These are phyloP conservation scores for Citrus hindsii DNA, from an alignment of 345 rosid species.

Conservation along the genomic window DNA sequence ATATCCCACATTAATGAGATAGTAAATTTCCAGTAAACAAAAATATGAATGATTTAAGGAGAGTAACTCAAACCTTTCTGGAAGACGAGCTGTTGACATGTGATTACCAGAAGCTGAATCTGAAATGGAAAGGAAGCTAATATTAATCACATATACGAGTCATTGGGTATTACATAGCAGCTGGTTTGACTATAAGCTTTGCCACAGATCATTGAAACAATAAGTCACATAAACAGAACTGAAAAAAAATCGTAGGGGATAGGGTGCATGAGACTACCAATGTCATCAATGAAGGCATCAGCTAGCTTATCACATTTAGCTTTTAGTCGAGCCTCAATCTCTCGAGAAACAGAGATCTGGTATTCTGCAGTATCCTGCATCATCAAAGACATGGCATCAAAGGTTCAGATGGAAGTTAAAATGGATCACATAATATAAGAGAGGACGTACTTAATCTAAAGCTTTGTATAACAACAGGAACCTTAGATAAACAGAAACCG, in stretches of 20 bases:
- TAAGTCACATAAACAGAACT: slow-evolving; percentile 5
- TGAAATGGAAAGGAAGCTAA: slow-evolving; percentile 25
- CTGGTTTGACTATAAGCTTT: neutral
- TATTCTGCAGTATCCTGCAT: slow-evolving; percentile 85
- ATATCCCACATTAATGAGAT: neutral
- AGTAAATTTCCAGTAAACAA: neutral
- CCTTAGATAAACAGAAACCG: neutral
- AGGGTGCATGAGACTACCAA: slow-evolving; percentile 42
- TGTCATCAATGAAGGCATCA: slow-evolving; percentile 84
- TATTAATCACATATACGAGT: neutral
- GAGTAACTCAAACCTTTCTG: slow-evolving; percentile 72
- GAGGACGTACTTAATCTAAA: neutral
- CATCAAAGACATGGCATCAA: neutral
- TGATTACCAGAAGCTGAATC: slow-evolving; percentile 70
- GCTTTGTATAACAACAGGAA: neutral
- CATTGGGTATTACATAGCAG: neutral
- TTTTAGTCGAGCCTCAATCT: slow-evolving; percentile 79
- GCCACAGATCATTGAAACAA: slow-evolving; percentile 2
- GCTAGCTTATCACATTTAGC: slow-evolving; percentile 85
- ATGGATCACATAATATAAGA: neutral
- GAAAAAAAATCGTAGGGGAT: neutral
- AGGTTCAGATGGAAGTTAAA: slow-evolving; percentile 1
- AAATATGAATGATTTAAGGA: neutral
- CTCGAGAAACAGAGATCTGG: slow-evolving; percentile 74
- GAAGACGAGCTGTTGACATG: slow-evolving; percentile 75